Evolutionary conservation across 495 filamentous ascomycete genomes (phyloP).

Genomic region (Cenococcum geophilum): DNA sequence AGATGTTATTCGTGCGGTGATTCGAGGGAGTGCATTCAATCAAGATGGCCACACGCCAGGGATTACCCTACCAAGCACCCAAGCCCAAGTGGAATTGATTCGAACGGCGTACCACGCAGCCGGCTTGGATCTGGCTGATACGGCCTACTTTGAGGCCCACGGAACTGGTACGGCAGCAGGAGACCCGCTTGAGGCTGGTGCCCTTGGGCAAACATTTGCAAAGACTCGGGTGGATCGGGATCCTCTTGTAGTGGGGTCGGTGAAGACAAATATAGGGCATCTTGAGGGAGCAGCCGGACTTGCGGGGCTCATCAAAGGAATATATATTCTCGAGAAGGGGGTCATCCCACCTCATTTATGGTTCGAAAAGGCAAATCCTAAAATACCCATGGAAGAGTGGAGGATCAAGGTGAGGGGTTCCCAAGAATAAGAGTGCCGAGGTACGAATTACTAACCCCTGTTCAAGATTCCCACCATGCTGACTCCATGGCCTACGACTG

Average conservation of each 20-base stretch:
- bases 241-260: background rate
- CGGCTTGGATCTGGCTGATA: slow-evolving; percentile 3
- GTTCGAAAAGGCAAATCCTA: slow-evolving; percentile 41
- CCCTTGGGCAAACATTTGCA: slow-evolving; percentile 7
- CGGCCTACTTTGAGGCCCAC: slow-evolving; percentile 17
- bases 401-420: slow-evolving; percentile 9
- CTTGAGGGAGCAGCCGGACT: slow-evolving; percentile 33
- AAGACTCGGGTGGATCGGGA: background rate
- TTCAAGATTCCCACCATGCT: too few species aligned
- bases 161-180: slow-evolving; percentile 18
- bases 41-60: slow-evolving; percentile 11
- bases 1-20: slow-evolving; percentile 45
- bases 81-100: slow-evolving; percentile 16
- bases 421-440: slow-evolving; percentile 1
- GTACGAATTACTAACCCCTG: too few species aligned
- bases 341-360: slow-evolving; percentile 38
- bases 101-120: slow-evolving; percentile 5
- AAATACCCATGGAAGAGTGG: slow-evolving; percentile 22
- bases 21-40: slow-evolving; percentile 39
- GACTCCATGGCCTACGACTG: too few species aligned
- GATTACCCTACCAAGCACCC: slow-evolving; percentile 16
- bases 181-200: slow-evolving; percentile 15
- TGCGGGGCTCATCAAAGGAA: slow-evolving; percentile 39
- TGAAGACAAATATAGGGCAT: slow-evolving; percentile 34
- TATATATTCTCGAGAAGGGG: slow-evolving; percentile 38